Conservation (phyloP, 2,329 filamentous ascomycete species). For the Calonectria ilicicola region DNA sequence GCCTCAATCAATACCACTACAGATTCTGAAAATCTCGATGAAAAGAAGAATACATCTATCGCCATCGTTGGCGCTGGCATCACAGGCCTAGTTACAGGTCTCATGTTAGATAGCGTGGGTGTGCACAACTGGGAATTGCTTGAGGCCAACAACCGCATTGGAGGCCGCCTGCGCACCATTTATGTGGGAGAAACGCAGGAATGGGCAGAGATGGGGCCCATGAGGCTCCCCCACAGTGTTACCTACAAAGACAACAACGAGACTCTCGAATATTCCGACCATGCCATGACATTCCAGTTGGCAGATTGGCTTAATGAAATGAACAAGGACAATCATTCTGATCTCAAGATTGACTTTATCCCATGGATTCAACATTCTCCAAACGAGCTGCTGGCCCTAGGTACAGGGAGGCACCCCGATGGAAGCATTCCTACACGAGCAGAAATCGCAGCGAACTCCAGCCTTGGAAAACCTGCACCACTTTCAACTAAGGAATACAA, state of each 20-base stretch:
- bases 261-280: background rate
- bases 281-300: slow-evolving; percentile 5
- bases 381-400: background rate
- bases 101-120: slow-evolving; percentile 57
- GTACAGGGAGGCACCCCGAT: background rate
- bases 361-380: background rate
- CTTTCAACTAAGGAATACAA: background rate
- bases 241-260: slow-evolving; percentile 10
- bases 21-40: background rate
- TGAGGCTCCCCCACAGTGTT: slow-evolving; percentile 2
- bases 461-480: background rate
- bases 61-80: slow-evolving; percentile 65
- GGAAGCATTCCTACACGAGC: background rate
- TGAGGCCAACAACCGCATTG: slow-evolving; percentile 57
- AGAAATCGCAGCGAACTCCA: background rate
- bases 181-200: slow-evolving; percentile 63
- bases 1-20: background rate
- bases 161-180: slow-evolving; percentile 66
- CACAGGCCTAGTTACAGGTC: slow-evolving; percentile 71
- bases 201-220: slow-evolving; percentile 13
- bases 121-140: slow-evolving; percentile 58
- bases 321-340: slow-evolving; percentile 51
- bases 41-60: background rate
- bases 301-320: slow-evolving; percentile 6
- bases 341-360: slow-evolving; percentile 31